These are phyloP conservation scores for Peronospora farinosa DNA, from an alignment of 352 stramenopile genomes.

Conservation along the genomic window DNA sequence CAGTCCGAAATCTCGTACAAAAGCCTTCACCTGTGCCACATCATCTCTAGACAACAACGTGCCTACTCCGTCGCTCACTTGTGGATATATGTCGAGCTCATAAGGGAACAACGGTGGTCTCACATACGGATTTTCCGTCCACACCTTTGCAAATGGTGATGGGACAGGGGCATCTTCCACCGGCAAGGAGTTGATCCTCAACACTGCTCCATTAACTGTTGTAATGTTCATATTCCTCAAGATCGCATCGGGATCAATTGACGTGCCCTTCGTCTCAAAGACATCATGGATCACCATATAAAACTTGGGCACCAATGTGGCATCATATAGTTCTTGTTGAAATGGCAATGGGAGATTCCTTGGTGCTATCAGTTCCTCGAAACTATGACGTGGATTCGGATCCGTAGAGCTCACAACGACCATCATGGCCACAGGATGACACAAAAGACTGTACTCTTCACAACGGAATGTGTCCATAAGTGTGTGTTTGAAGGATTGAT, in stretches of 20 bases:
- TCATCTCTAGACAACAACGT: slow-evolving; percentile 64
- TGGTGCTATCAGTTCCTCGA: slow-evolving; percentile 52
- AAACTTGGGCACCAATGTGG: slow-evolving; percentile 69
- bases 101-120: slow-evolving; percentile 39
- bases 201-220: slow-evolving; percentile 38
- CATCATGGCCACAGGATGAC: slow-evolving; percentile 65
- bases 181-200: slow-evolving; percentile 64
- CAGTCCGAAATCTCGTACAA: slow-evolving; percentile 73
- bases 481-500: slow-evolving; percentile 65
- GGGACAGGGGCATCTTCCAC: slow-evolving; percentile 25
- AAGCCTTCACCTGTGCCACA: slow-evolving; percentile 48
- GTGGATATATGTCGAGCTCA: slow-evolving; percentile 29
- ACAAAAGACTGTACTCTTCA: slow-evolving; percentile 73
- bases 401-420: slow-evolving; percentile 80
- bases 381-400: slow-evolving; percentile 64
- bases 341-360: slow-evolving; percentile 55
- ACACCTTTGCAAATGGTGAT: slow-evolving; percentile 32
- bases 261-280: slow-evolving; percentile 65
- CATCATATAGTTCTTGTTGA: slow-evolving; percentile 71
- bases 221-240: slow-evolving; percentile 63
- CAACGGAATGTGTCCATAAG: slow-evolving; percentile 81
- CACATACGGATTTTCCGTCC: slow-evolving; percentile 60
- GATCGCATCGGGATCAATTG: slow-evolving; percentile 74
- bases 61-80: slow-evolving; percentile 27
- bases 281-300: slow-evolving; percentile 87